phyloP scores from a whole-genome alignment of 495 filamentous ascomycete species.

The Amphirosellinia nigrospora region DNA sequence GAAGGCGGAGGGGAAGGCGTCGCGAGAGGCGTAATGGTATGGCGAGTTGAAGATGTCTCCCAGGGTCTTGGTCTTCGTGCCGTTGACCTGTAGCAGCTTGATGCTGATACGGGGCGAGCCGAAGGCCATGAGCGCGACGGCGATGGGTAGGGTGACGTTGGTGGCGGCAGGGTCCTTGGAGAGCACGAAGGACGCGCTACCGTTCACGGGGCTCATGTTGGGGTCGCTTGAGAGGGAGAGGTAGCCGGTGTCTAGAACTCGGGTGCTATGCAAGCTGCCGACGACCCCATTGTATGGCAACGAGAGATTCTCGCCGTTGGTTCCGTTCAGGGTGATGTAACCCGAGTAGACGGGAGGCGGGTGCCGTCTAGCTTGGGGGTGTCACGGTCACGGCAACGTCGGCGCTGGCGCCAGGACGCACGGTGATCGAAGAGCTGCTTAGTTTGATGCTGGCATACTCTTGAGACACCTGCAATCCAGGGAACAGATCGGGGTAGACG shows the following conservation, averaged over 20 bases:
- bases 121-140: slow-evolving; percentile 46
- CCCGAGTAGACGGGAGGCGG: slow-evolving; percentile 60
- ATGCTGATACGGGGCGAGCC: slow-evolving; percentile 52
- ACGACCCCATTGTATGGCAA: slow-evolving; percentile 59
- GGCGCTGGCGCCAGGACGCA: slow-evolving; percentile 46
- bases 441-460: slow-evolving; percentile 46
- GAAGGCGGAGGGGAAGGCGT: slow-evolving; percentile 41
- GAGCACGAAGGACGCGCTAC: slow-evolving; percentile 49
- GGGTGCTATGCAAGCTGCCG: slow-evolving; percentile 49
- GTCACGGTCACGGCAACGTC: slow-evolving; percentile 50
- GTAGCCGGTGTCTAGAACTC: slow-evolving; percentile 44
- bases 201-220: slow-evolving; percentile 37
- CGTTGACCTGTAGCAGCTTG: slow-evolving; percentile 48
- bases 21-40: slow-evolving; percentile 46
- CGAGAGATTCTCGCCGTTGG: slow-evolving; percentile 53
- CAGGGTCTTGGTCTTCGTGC: slow-evolving; percentile 35
- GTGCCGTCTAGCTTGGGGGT: slow-evolving; percentile 49
- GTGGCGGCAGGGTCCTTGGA: slow-evolving; percentile 37
- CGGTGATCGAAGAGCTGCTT: slow-evolving; percentile 38
- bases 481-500: slow-evolving; percentile 45
- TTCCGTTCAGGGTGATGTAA: slow-evolving; percentile 56
- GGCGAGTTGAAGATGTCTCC: slow-evolving; percentile 54
- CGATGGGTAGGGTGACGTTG: slow-evolving; percentile 41
- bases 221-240: slow-evolving; percentile 44
- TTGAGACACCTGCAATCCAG: slow-evolving; percentile 43